Conservation (phyloP, 148 eudicot species). For the Suaeda aralocaspica region DNA sequence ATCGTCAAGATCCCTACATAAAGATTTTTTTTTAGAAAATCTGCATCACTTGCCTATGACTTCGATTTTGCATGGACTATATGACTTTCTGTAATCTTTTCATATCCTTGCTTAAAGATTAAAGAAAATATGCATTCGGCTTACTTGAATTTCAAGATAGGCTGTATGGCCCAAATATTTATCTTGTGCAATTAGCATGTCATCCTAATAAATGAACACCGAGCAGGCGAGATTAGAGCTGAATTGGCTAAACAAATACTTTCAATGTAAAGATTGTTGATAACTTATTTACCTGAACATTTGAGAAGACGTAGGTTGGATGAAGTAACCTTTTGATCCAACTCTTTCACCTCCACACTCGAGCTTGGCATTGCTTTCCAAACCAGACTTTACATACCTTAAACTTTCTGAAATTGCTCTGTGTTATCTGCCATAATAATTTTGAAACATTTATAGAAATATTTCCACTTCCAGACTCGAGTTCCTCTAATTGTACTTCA, state of each 20-base stretch:
- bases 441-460: neutral
- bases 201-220: slow-evolving; percentile 44
- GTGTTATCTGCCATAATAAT: slow-evolving; percentile 53
- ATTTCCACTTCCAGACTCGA: neutral
- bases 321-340: slow-evolving; percentile 76
- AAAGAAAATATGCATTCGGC: too few species aligned
- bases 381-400: slow-evolving; percentile 67
- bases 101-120: too few species aligned
- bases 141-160: slow-evolving; percentile 88
- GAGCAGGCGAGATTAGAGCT: too few species aligned
- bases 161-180: slow-evolving; percentile 91
- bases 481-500: too few species aligned
- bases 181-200: slow-evolving; percentile 87
- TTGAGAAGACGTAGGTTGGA: slow-evolving; percentile 94
- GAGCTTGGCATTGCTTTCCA: slow-evolving; percentile 76
- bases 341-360: slow-evolving; percentile 79
- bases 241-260: neutral
- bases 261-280: neutral
- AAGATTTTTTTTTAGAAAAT: neutral
- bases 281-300: slow-evolving; percentile 57
- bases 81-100: too few species aligned
- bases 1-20: slow-evolving; percentile 59
- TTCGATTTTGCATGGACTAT: too few species aligned
- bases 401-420: slow-evolving; percentile 73
- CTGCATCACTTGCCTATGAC: too few species aligned